Evolutionary conservation across 2,329 filamentous ascomycete genomes (phyloP), one percentile per base, ranked within the genome.

Genomic region (Chalaropsis ovoidea): DNA sequence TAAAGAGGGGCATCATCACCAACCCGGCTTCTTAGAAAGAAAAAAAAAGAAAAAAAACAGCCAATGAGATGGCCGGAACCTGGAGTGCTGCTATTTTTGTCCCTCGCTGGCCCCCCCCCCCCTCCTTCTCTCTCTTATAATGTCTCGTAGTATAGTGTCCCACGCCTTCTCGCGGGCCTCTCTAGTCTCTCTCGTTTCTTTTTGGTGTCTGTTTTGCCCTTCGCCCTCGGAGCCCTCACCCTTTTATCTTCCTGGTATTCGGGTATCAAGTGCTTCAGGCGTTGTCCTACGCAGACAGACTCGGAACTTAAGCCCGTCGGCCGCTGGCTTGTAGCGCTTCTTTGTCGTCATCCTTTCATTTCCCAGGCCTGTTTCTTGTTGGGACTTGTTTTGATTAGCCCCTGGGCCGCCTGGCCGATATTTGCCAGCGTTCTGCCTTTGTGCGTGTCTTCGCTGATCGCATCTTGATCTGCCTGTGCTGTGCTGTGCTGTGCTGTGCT

Each of bases 291-390:
- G n/a, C n/a, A n/a, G n/a, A n/a, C n/a, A 31, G 17, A 39, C 27
- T 35, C 54, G 54, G 54, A 58, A 35, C 54, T 39, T 39, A 58
- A 58, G 54, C 54, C 24, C 27, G 17, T 58, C 54, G 11, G 43
- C 43, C 43, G 43, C 0, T 47, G 15, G 43, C 43, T 17, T 58
- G 54, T 58, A 58, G 17, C 54, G 47, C 31, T 58, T 58, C 54
- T 58, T 58, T 58, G 27, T 58, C 54, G 54, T 58, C 15, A 35
- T 58, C 60, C 43, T 62, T 62, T 62, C 41, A 45, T 31, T 62
- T 43, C 24, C 60, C 60, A 45, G 42, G 19, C 43, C 24, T 41
- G 43, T 42, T 42, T 42, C 60, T 42, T 45, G n/a, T 62, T 62
- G 47, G 47, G 27, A 45, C 60, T 42, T 45, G n/a, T 62, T 62